Conservation (phyloP, 116 monocot species). For the Zostera marina region DNA sequence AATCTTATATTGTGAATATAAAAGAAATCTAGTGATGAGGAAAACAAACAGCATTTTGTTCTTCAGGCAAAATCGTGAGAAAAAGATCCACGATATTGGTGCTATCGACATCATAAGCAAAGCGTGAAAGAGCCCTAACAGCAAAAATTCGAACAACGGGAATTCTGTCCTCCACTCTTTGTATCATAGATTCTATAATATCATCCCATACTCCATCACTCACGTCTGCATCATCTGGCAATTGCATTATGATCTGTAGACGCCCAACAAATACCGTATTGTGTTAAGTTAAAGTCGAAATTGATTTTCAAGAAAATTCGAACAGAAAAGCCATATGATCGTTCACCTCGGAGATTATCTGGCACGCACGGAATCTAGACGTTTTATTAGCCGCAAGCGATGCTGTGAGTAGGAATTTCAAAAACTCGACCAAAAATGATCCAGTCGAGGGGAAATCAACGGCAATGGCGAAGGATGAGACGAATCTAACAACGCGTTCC, state of each 20-base stretch:
- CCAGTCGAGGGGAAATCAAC: constrained; percentile 1
- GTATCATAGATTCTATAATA: constrained; percentile 71
- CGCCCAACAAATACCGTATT: background rate
- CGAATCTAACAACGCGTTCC: constrained; percentile 54
- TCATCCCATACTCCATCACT: constrained; percentile 91
- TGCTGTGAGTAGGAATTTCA: constrained; percentile 51
- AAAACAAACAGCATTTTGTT: constrained; percentile 51
- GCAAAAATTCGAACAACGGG: constrained; percentile 61
- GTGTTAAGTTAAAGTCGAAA: no score
- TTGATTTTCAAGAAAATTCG: no score
- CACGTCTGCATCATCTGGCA: constrained; percentile 89
- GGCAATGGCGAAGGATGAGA: constrained; percentile 39
- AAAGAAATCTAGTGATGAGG: background rate
- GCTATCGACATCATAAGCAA: constrained; percentile 50
- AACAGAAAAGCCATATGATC: no score
- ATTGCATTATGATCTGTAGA: constrained; percentile 56
- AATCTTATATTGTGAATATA: background rate
- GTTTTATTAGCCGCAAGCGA: constrained; percentile 33
- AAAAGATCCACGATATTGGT: constrained; percentile 43
- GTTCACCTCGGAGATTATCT: constrained; percentile 78
- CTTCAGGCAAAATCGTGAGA: constrained; percentile 38
- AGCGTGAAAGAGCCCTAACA: constrained; percentile 62
- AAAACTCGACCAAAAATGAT: constrained; percentile 43
- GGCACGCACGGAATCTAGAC: constrained; percentile 66
- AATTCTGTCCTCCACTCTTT: constrained; percentile 52